These are phyloP conservation scores for Solanum phureja DNA, from an alignment of 257 asterid genomes.

Conservation along the genomic window DNA sequence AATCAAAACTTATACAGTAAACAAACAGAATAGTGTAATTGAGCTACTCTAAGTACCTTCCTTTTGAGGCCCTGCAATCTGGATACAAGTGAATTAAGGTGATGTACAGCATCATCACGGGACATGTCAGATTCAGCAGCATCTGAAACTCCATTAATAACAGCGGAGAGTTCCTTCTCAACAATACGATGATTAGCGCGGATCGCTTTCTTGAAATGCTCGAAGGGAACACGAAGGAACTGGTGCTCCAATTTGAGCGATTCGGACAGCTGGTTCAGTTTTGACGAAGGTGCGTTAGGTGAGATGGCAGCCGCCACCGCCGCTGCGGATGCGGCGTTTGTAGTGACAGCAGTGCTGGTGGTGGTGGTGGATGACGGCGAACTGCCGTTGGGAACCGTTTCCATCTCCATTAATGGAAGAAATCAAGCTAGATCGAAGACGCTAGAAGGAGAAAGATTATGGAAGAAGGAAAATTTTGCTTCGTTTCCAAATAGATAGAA, in stretches of 20 bases:
- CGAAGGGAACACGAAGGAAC: slow-evolving; percentile 95
- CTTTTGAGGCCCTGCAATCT: slow-evolving; percentile 93
- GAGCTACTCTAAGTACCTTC: slow-evolving; percentile 36
- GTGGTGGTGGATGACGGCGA: slow-evolving; percentile 12
- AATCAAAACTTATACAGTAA: background rate
- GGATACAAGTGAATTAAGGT: slow-evolving; percentile 10
- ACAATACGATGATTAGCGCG: slow-evolving; percentile 81
- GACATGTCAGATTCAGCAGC: slow-evolving; percentile 27
- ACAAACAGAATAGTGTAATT: background rate
- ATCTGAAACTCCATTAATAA: slow-evolving; percentile 47
- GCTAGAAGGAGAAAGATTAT: background rate
- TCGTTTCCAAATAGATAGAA: background rate
- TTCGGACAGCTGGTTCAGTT: slow-evolving; percentile 47
- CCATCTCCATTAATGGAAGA: slow-evolving; percentile 50
- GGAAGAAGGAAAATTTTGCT: background rate
- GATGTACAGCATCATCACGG: slow-evolving; percentile 43
- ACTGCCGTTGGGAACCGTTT: slow-evolving; percentile 42
- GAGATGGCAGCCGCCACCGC: background rate
- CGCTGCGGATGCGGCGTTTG: slow-evolving; percentile 3
- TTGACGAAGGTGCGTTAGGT: slow-evolving; percentile 33
- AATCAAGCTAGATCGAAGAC: slow-evolving; percentile 1
- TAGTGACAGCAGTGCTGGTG: background rate
- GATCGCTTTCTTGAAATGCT: slow-evolving; percentile 88
- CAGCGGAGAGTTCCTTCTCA: slow-evolving; percentile 81
- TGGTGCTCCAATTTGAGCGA: slow-evolving; percentile 85